Evolutionary conservation across 2,329 filamentous ascomycete species (phyloP).

Genomic region (Dryadomyces sulphureus): DNA sequence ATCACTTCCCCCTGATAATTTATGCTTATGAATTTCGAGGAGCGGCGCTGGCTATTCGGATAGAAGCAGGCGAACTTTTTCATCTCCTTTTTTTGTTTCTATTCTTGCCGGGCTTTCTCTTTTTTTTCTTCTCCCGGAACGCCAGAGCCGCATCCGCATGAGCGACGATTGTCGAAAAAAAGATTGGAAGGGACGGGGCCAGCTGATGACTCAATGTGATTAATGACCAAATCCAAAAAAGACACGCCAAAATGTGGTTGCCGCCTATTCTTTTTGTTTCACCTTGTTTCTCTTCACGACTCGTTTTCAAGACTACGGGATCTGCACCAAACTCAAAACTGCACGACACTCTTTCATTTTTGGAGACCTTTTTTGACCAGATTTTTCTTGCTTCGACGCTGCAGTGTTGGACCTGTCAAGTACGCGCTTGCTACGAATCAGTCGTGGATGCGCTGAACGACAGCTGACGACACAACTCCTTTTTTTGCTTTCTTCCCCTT

Average conservation of each 20-base stretch:
- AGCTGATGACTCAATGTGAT: constrained; percentile 7
- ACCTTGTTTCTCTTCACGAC: neutral
- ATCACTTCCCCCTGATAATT: neutral
- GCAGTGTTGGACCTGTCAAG: neutral
- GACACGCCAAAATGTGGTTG: constrained; percentile 6
- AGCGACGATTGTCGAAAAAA: neutral
- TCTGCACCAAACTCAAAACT: constrained; percentile 7
- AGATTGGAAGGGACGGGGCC: neutral
- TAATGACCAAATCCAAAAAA: constrained; percentile 8
- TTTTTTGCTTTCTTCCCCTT: constrained; percentile 5
- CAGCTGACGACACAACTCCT: neutral
- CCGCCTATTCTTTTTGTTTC: constrained; percentile 8
- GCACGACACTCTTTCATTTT: neutral
- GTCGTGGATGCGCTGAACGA: neutral
- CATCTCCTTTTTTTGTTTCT: neutral
- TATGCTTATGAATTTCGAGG: neutral
- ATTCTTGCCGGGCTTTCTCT: neutral
- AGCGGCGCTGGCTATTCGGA: neutral
- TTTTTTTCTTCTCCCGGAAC: neutral
- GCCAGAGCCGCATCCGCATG: neutral
- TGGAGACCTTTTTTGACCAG: neutral
- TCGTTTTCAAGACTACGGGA: constrained; percentile 7
- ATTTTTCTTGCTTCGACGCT: neutral
- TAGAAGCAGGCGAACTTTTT: neutral
- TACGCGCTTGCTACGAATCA: neutral